Base-by-base conservation (phyloP, 441 rosid species). In the Arabidopsis lyrata region DNA sequence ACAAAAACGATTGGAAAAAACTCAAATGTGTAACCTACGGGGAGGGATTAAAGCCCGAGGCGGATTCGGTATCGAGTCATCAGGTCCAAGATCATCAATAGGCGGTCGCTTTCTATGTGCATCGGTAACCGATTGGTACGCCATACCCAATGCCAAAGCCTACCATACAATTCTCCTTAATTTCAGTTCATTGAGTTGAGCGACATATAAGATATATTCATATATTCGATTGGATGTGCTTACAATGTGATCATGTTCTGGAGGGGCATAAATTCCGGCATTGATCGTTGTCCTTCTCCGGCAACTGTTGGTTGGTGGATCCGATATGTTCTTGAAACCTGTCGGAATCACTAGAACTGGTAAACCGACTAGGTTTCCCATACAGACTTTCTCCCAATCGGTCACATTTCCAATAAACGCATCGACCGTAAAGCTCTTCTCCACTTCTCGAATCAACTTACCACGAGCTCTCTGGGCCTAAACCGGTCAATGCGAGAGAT, bases 101-200 rank as follows among this genome's bases (percentile, higher is more conserved):
- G 97, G 97, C 0, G 98, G 98, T 31, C 86, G 88, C 77, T 80
- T 90, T 86, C 82, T 90, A 67, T 90, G 97, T 73, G 83, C 90
- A 70, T 87, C 69, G 2, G 96, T 88, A 38, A 78, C 89, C 2
- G 90, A 90, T 77, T 91, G 97, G 83, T 90, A 94, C 14, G 93
- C 97, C 86, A 94, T 91, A 59, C 93, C 95, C 80, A 94, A 80
- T 57, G 97, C 98, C 72, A 94, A 84, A 52, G 93, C 98, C 97
- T 93, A 78, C 78, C 60, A 70, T 42, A 57, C 5, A 24, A 22
- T 14, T 27, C 12, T 41, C 14, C 14, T 31, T 45, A 10, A 47
- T n/a, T 24, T 15, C 52, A 41, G 8, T 42, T 5, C 52, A 24
- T 14, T 24, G 52, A 35, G 14, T 14, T 24, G 52, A 35, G 14